Base-by-base conservation (phyloP, 164 flowering plant genomes). In the Chimonanthus praecox region DNA sequence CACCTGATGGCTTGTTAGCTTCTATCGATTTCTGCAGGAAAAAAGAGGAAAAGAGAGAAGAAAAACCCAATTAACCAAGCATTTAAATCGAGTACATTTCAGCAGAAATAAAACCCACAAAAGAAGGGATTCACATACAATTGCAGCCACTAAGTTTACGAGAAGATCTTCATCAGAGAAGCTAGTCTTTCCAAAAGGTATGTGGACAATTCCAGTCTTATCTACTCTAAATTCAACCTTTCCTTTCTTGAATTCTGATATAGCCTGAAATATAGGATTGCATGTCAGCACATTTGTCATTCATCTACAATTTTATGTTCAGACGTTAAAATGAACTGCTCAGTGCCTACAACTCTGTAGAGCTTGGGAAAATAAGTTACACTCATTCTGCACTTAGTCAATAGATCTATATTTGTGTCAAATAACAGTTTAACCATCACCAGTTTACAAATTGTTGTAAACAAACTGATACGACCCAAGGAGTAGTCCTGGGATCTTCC, bases 121-220 rank as follows among this genome's bases (percentile, higher is more conserved):
- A 9, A 67, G 45, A 13, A 61, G 44, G 47, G 13, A 45, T 11
- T 71, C 75, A 77, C 89, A 44, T 90, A 95, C 99, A 71, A 90
- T 83, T 64, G 88, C 86, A 15, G 98, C 88, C 54, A 89, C 76
- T 73, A 95, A 85, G 84, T 93, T 93, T 65, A 80, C 74, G 5
- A 92, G 79, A 67, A 95, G 94, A 82, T 90, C 99, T 71, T 95
- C 97, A 72, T 92, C 98, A 7, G 94, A 72, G 73, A 95, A 95
- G 74, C 87, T 79, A 48, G 81, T 87, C 81, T 95, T 95, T 67
- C 99, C 99, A 74, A 95, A 92, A 72, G 97, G 98, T 58, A 95
- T 64, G 85, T 95, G 99, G 72, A 95, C 99, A 21, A 95, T 95
- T 69, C 99, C 98, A 13, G 97, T 92, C 83, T 95, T 95, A 83